Percentiles rank a stretch among this genome's conserved stretches.
Evolutionary conservation across 306 rosid species (phyloP).

Genomic region (Luffa aegyptiaca): DNA sequence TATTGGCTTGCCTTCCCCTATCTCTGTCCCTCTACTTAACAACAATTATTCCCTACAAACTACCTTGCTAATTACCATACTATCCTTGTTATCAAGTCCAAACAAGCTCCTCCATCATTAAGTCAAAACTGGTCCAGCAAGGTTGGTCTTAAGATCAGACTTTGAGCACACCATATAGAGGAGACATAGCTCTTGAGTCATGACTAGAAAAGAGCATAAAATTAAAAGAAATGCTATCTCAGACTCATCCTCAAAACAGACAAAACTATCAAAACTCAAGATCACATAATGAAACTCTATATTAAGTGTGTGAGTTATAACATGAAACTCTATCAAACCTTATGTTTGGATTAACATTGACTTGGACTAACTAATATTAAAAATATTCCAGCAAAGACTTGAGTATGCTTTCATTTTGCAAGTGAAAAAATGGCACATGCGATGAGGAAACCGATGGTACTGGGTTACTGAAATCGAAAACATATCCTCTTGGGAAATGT

Average conservation of each 20-base stretch:
- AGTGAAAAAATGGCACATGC: background rate
- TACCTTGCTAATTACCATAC: too few relatives aligned
- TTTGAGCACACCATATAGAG: too few relatives aligned
- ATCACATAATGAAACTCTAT: background rate
- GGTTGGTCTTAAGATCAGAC: too few relatives aligned
- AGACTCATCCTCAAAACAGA: background rate
- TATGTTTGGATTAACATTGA: too few relatives aligned
- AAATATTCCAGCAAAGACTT: background rate
- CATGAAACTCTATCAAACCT: background rate
- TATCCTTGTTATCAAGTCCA: too few relatives aligned
- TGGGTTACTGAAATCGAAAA: background rate
- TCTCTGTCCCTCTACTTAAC: too few relatives aligned
- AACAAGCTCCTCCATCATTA: too few relatives aligned
- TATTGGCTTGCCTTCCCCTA: background rate
- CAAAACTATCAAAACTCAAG: background rate
- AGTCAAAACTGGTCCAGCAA: too few relatives aligned
- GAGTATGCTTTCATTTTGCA: background rate
- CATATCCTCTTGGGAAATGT: background rate
- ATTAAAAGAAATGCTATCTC: background rate
- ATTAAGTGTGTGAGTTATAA: background rate
- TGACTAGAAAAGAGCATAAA: background rate
- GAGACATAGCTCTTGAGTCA: background rate
- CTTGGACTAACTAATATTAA: background rate
- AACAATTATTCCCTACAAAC: too few relatives aligned
- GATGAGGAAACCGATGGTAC: background rate